Base-by-base conservation (phyloP, 345 rosid species). In the Cardamine chenopodiifolia region DNA sequence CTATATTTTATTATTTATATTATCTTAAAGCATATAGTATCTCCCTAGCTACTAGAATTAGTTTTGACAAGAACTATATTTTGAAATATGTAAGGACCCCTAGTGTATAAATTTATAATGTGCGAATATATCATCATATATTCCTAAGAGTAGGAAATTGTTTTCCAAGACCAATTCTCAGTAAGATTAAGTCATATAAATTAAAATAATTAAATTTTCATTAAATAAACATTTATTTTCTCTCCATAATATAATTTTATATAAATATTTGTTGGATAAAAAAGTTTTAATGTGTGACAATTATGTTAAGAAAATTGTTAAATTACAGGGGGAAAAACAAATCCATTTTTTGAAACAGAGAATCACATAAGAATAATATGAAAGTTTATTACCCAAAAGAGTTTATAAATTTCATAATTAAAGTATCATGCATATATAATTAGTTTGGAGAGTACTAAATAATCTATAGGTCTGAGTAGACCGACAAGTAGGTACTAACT, bases 1-100 rank as follows among this genome's bases (percentile, higher is more conserved):
- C 8, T 31, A n/a, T 28, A 26, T 19, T 20, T 61, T 49, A 29
- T 52, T 53, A 40, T 31, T 52, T 52, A 22, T 19, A 14, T 23
- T 39, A 42, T 19, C 14, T 47, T 15, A 20, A 44, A 62, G 25
- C 10, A 44, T 22, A 11, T 32, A 65, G 29, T 66, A 22, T 74
- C 37, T 64, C 34, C 23, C 48, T 55, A 29, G 7, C 7, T 49
- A 74, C 72, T 66, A 67, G 14, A 59, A 59, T 15, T 67, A 29
- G 60, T 49, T 66, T 59, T 74, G 13, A 48, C 45, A 49, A 29
- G 54, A 22, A 67, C 32, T 73, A 65, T 56, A 53, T 44, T 14
- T 13, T 62, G 32, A 45, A 64, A 19, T 60, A 29, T 50, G 13
- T 48, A 74, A 28, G 3, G 18, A 74, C 71, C 49, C 19, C 3